Conservation (phyloP, 73 alveolate genomes). For the Paramecium octaurelia region DNA sequence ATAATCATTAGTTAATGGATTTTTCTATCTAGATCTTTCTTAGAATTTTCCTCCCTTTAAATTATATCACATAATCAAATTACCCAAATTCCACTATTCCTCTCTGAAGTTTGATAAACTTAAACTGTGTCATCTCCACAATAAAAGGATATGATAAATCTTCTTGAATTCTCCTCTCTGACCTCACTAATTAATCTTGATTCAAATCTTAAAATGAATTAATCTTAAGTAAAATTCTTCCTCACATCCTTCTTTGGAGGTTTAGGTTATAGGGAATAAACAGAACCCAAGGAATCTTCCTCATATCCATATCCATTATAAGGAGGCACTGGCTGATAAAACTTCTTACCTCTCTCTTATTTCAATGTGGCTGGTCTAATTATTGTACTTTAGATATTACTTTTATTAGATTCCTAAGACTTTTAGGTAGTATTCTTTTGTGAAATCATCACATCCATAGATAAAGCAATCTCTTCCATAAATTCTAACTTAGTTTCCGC, state of each 20-base stretch:
- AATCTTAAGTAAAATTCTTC: slow-evolving; percentile 88
- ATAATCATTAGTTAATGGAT: slow-evolving; percentile 16
- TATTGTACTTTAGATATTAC: neutral
- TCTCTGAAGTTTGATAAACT: slow-evolving; percentile 79
- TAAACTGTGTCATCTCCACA: slow-evolving; percentile 93
- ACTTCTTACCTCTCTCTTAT: slow-evolving; percentile 74
- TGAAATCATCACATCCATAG: slow-evolving; percentile 91
- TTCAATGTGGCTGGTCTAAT: slow-evolving; percentile 71
- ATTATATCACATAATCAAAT: neutral
- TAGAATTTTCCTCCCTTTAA: slow-evolving; percentile 23
- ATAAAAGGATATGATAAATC: slow-evolving; percentile 86
- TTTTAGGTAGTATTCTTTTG: slow-evolving; percentile 90
- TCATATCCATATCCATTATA: slow-evolving; percentile 95
- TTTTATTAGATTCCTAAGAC: slow-evolving; percentile 75
- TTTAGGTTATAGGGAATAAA: slow-evolving; percentile 80
- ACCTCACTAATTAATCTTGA: slow-evolving; percentile 85
- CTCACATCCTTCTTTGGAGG: slow-evolving; percentile 85
- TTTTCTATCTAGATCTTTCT: slow-evolving; percentile 33
- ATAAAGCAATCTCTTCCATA: slow-evolving; percentile 90
- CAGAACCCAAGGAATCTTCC: slow-evolving; percentile 92
- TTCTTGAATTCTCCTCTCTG: slow-evolving; percentile 92
- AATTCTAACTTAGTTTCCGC: slow-evolving; percentile 83
- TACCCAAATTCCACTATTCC: slow-evolving; percentile 44
- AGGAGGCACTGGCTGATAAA: slow-evolving; percentile 87
- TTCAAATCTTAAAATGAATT: slow-evolving; percentile 90